Evolutionary conservation across 2,329 filamentous ascomycete species (phyloP).

Genomic region (Xylaria sp.): DNA sequence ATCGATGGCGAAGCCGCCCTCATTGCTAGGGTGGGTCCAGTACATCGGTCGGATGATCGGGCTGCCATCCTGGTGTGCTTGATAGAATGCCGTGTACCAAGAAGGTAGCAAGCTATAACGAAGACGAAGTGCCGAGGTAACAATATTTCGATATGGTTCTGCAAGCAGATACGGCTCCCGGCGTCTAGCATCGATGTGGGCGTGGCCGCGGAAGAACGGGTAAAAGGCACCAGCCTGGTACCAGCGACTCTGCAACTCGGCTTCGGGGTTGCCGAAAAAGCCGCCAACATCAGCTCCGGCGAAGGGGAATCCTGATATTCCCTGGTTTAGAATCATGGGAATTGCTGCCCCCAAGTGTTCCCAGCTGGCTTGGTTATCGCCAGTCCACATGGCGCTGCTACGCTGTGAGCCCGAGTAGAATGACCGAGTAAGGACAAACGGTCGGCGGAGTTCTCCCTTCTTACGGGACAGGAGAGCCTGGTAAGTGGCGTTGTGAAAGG

Average conservation of each 20-base stretch:
- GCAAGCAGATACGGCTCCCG: constrained; percentile 90
- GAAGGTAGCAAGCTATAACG: constrained; percentile 88
- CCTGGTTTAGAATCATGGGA: constrained; percentile 92
- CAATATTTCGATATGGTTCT: constrained; percentile 83
- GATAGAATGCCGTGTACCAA: constrained; percentile 97
- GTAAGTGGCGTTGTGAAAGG: constrained; percentile 92
- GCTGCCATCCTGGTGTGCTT: constrained; percentile 79
- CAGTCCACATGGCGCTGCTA: constrained; percentile 96
- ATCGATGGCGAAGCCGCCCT: constrained; percentile 85
- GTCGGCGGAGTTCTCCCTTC: constrained; percentile 81
- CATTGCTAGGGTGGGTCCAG: constrained; percentile 86
- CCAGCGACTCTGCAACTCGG: constrained; percentile 91
- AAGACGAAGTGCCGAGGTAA: constrained; percentile 84
- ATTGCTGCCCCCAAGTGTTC: constrained; percentile 85
- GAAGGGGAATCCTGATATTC: constrained; percentile 92
- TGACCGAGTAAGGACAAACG: constrained; percentile 90
- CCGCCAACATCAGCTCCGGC: constrained; percentile 94
- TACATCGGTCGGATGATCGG: constrained; percentile 93
- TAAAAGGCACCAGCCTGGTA: constrained; percentile 97
- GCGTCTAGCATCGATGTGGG: constrained; percentile 93
- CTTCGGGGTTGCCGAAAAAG: constrained; percentile 96
- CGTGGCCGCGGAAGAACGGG: constrained; percentile 96
- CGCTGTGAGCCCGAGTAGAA: constrained; percentile 93
- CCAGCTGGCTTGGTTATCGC: constrained; percentile 95
- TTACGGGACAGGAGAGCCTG: constrained; percentile 83